Evolutionary conservation across 768 basidiomycete species (phyloP).

Genomic region (Tylopilus cervinicoccineus): DNA sequence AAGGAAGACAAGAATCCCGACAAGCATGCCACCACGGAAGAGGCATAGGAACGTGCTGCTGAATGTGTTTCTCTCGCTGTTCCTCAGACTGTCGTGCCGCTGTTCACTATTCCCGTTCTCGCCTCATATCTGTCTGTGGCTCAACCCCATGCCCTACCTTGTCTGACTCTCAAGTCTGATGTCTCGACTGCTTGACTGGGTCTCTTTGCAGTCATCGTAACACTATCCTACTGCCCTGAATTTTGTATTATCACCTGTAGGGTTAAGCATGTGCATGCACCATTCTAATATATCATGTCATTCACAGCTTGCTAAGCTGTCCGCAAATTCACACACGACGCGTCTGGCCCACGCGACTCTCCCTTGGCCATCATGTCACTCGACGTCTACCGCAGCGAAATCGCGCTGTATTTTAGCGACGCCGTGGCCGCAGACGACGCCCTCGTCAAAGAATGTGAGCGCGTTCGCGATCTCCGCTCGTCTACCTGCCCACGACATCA

Average conservation of each 20-base stretch:
- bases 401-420: conserved; percentile 25
- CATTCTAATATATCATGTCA: conserved; percentile 18
- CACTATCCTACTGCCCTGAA: conserved; percentile 21
- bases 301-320: background rate
- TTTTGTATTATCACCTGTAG: conserved; percentile 31
- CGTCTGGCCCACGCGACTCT: background rate
- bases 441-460: conserved; percentile 51
- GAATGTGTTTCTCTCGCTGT: conserved; percentile 2
- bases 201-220: conserved; percentile 15
- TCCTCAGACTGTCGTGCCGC: conserved; percentile 3
- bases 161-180: conserved; percentile 9
- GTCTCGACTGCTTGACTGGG: conserved; percentile 13
- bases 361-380: conserved; percentile 19
- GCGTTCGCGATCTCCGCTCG: conserved; percentile 1
- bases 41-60: conserved; percentile 8
- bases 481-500: conserved; percentile 8
- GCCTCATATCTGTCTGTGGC: conserved; percentile 21
- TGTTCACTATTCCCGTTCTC: conserved; percentile 20
- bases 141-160: conserved; percentile 12
- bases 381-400: conserved; percentile 16
- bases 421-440: conserved; percentile 37
- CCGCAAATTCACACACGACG: no score
- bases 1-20: conserved; percentile 18
- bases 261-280: conserved; percentile 17
- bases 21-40: conserved; percentile 8